phyloP scores from a whole-genome alignment of 2,329 filamentous ascomycete species.

The Pseudogymnoascus sp. region DNA sequence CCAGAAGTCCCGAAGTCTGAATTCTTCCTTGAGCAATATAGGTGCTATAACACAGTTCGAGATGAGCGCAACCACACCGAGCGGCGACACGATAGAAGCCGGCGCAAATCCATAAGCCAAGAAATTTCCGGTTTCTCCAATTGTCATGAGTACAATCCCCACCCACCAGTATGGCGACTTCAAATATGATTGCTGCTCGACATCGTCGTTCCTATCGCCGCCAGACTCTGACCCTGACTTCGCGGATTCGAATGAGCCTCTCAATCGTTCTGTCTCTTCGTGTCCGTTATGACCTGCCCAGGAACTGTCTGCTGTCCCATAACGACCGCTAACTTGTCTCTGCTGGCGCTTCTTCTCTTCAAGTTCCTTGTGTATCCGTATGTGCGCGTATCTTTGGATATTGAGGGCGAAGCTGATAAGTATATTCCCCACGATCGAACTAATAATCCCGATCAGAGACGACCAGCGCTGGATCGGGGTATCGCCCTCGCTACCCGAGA shows the following conservation, averaged over 20 bases:
- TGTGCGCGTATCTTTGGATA: constrained; percentile 92
- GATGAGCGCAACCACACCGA: constrained; percentile 93
- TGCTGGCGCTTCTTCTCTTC: constrained; percentile 49
- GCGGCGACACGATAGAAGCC: constrained; percentile 90
- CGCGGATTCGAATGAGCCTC: constrained; percentile 42
- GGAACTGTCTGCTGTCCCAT: constrained; percentile 35
- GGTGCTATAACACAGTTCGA: constrained; percentile 97
- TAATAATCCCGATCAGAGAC: constrained; percentile 88
- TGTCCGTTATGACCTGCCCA: constrained; percentile 26
- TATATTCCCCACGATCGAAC: constrained; percentile 85
- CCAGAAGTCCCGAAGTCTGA: constrained; percentile 76
- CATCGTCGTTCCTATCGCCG: constrained; percentile 30
- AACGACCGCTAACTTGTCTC: constrained; percentile 39
- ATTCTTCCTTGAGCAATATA: constrained; percentile 84
- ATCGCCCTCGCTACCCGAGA: constrained; percentile 27
- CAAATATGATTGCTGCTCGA: constrained; percentile 56
- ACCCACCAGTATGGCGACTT: constrained; percentile 94
- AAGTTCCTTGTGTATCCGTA: constrained; percentile 68
- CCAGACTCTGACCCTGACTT: constrained; percentile 25
- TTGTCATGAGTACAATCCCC: constrained; percentile 83
- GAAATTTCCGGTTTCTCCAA: constrained; percentile 94
- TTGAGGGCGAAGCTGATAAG: constrained; percentile 94
- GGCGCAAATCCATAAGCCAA: constrained; percentile 96
- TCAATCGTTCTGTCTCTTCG: constrained; percentile 45
- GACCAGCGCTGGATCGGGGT: constrained; percentile 67